Base-by-base conservation (phyloP, 768 basidiomycete species). In the Rhizopogon salebrosus region DNA sequence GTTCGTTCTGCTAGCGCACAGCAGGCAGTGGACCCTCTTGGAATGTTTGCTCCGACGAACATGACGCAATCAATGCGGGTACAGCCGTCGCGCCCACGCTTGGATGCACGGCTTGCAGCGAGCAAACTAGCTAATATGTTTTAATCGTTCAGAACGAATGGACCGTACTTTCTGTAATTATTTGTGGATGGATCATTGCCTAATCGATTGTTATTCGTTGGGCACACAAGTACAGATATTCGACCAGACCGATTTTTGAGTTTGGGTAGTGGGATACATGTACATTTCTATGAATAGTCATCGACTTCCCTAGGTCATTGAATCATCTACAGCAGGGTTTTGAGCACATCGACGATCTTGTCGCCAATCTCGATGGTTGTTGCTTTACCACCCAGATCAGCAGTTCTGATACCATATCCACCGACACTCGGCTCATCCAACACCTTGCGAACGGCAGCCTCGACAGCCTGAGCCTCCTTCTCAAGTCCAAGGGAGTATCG, bases 401-500 rank as follows among this genome's bases (percentile, higher is more conserved):
- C 83, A 3, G 95, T 95, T 60, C 92, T 79, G 53, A 87, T 69
- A 13, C 89, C 94, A 58, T 76, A 71, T 8, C 94, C 94, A 4
- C 93, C 94, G 8, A 70, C 54, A 7, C 75, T 76, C 48, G 77
- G 71, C 9, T 75, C 73, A 66, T 99, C 95, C 11, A 99, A 75
- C 23, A 90, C 92, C 68, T 85, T 92, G 54, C 87, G 77, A 8
- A 99, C 95, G n/a, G 97, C 93, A 48, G 74, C 70, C 70, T 99
- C 97, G 54, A 99, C 85, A 20, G 88, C 83, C 52, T 78, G 78
- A 6, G 97, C 97, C 61, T 91, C 85, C 58, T 77, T 80, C 55
- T 92, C 89, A 51, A 93, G 77, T 23, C 92, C 92, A 27, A 99
- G 84, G 24, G 95, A 98, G 72, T 98, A 99, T 40, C 95, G 84